Conservation (phyloP, 2,329 filamentous ascomycete species). For the Metarhizium anisopliae region DNA sequence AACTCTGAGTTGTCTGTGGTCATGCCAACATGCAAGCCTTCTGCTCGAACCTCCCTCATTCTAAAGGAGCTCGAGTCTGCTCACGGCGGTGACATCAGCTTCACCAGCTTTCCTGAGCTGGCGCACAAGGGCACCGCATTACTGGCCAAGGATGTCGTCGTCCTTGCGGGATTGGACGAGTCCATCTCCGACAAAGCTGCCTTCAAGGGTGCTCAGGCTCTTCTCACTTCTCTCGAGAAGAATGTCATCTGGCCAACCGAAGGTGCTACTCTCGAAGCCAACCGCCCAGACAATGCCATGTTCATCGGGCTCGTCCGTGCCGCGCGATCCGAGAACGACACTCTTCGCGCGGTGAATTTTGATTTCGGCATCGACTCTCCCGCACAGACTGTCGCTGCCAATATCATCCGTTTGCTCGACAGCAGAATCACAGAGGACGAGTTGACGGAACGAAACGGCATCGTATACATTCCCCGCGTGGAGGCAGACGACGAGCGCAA, state of each 20-base stretch:
- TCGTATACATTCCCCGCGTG: conserved; percentile 14
- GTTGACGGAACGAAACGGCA: conserved; percentile 13
- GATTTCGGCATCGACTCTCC: conserved; percentile 8
- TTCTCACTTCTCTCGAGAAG: conserved; percentile 12
- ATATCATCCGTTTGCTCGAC: conserved; percentile 11
- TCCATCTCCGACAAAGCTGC: conserved; percentile 8
- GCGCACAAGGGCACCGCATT: conserved; percentile 1
- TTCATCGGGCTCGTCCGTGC: conserved; percentile 10
- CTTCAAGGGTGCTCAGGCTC: conserved; percentile 12
- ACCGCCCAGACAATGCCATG: conserved; percentile 10
- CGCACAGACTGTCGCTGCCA: conserved; percentile 7
- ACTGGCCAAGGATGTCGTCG: conserved; percentile 10
- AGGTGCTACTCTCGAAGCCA: conserved; percentile 8
- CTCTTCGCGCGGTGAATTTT: conserved; percentile 9
- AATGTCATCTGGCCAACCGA: conserved; percentile 11
- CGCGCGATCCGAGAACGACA: conserved; percentile 11
- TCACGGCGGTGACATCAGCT: conserved; percentile 5
- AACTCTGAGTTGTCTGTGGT: conserved; percentile 10
- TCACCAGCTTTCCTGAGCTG: conserved; percentile 11
- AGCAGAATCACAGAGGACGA: conserved; percentile 13
- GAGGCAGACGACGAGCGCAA: conserved; percentile 15
- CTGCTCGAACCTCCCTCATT: conserved; percentile 8
- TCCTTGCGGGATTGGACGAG: conserved; percentile 14
- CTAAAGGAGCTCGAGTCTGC: conserved; percentile 8
- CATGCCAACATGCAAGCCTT: conserved; percentile 8